phyloP scores from a whole-genome alignment of 2,329 filamentous ascomycete genomes.

The Verticillium nubilum region DNA sequence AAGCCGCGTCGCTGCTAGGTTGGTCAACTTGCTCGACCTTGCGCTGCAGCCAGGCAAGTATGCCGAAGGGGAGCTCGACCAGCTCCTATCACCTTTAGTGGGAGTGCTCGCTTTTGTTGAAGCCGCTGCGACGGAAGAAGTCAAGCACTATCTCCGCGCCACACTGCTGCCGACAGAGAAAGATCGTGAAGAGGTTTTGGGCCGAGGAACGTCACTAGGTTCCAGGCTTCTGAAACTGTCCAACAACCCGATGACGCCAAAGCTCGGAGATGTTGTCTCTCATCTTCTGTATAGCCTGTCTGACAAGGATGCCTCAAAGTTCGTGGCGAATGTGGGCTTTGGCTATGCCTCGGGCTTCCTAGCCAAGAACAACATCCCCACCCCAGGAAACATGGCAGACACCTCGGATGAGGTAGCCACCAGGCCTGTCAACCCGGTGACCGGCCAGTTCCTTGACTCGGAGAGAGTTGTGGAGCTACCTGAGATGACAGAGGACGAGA shows the following conservation, averaged over 20 bases:
- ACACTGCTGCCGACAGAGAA: constrained; percentile 69
- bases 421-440: constrained; percentile 71
- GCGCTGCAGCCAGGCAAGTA: constrained; percentile 53
- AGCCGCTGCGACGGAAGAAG: constrained; percentile 57
- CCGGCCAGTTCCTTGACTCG: constrained; percentile 71
- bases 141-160: constrained; percentile 57
- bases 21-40: constrained; percentile 65
- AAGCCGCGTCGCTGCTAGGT: constrained; percentile 53
- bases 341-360: constrained; percentile 90
- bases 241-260: constrained; percentile 65
- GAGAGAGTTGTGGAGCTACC: constrained; percentile 55
- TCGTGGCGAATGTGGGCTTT: constrained; percentile 90
- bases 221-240: constrained; percentile 74
- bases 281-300: constrained; percentile 84
- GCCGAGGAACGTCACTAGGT: constrained; percentile 67
- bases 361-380: constrained; percentile 73
- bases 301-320: constrained; percentile 68
- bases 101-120: constrained; percentile 68
- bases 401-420: constrained; percentile 20
- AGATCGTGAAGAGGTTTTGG: constrained; percentile 73
- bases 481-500: constrained; percentile 87
- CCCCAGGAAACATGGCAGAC: constrained; percentile 60
- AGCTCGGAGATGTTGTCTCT: constrained; percentile 69
- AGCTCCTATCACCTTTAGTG: constrained; percentile 65
- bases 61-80: constrained; percentile 65